These are phyloP conservation scores for Cyamopsis tetragonoloba DNA, from an alignment of 306 rosid species.

Conservation along the genomic window DNA sequence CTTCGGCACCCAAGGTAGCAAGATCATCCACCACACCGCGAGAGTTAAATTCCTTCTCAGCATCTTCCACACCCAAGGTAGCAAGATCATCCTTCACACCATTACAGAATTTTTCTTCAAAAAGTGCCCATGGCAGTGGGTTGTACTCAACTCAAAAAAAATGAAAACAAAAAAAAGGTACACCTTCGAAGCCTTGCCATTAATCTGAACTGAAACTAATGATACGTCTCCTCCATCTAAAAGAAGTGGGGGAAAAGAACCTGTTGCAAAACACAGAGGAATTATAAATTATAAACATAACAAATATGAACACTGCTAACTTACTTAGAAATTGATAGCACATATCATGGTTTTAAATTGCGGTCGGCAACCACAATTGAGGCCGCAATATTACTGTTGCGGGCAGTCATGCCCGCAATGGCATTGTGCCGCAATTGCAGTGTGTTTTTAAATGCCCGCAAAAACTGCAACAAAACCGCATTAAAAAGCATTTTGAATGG, in stretches of 20 bases:
- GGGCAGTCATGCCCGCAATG: no score
- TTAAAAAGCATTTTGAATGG: no score
- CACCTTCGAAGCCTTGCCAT: conserved; percentile 73
- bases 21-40: conserved; percentile 18
- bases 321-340: conserved; percentile 12
- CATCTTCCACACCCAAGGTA: conserved; percentile 19
- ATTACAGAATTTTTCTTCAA: conserved; percentile 7
- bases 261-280: conserved; percentile 42
- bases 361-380: no score
- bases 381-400: no score
- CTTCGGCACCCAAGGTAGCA: conserved; percentile 18
- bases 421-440: no score
- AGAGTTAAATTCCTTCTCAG: conserved; percentile 29
- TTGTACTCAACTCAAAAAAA: neutral
- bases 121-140: neutral
- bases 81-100: conserved; percentile 12
- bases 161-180: neutral
- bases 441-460: no score
- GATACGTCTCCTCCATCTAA: conserved; percentile 70
- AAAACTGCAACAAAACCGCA: no score
- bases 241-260: conserved; percentile 61
- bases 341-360: no score
- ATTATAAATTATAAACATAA: neutral
- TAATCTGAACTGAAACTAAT: conserved; percentile 61
- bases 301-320: neutral